phyloP scores from a whole-genome alignment of 768 basidiomycete species.

The Russula vinacea region DNA sequence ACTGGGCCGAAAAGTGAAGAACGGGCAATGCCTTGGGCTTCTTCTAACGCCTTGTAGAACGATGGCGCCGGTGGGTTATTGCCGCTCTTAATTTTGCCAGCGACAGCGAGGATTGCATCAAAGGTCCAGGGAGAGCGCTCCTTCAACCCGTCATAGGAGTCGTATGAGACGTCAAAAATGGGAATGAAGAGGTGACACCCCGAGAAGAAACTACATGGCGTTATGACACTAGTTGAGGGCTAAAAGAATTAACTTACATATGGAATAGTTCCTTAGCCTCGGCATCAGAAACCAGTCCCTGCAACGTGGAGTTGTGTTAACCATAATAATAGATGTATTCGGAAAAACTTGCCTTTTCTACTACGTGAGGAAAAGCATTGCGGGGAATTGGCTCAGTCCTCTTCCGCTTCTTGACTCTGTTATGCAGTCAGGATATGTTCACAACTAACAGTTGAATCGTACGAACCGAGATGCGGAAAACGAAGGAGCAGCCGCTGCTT shows the following conservation, averaged over 20 bases:
- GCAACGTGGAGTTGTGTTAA: constrained; percentile 20
- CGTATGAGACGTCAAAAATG: constrained; percentile 87
- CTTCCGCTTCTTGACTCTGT: constrained; percentile 79
- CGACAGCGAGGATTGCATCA: constrained; percentile 89
- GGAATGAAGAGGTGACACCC: constrained; percentile 97
- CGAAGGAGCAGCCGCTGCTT: constrained; percentile 81
- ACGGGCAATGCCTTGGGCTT: constrained; percentile 93
- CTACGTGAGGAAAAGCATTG: constrained; percentile 85
- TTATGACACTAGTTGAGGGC: constrained; percentile 30
- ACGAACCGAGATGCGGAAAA: constrained; percentile 56
- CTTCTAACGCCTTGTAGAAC: constrained; percentile 88
- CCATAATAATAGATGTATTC: constrained; percentile 1
- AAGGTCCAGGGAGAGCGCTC: constrained; percentile 96
- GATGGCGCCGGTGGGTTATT: constrained; percentile 80
- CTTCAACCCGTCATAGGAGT: constrained; percentile 88
- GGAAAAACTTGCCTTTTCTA: constrained; percentile 64
- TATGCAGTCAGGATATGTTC: not conserved
- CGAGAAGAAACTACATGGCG: constrained; percentile 73
- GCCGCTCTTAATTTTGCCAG: constrained; percentile 87
- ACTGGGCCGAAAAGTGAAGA: constrained; percentile 92
- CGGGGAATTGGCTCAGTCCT: constrained; percentile 77
- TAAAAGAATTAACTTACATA: constrained; percentile 53
- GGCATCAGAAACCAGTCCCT: constrained; percentile 81
- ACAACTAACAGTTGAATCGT: not conserved
- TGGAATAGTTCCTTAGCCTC: constrained; percentile 91